These are phyloP conservation scores for Guyanaporus albipodus DNA, from an alignment of 768 basidiomycete species.

Conservation along the genomic window DNA sequence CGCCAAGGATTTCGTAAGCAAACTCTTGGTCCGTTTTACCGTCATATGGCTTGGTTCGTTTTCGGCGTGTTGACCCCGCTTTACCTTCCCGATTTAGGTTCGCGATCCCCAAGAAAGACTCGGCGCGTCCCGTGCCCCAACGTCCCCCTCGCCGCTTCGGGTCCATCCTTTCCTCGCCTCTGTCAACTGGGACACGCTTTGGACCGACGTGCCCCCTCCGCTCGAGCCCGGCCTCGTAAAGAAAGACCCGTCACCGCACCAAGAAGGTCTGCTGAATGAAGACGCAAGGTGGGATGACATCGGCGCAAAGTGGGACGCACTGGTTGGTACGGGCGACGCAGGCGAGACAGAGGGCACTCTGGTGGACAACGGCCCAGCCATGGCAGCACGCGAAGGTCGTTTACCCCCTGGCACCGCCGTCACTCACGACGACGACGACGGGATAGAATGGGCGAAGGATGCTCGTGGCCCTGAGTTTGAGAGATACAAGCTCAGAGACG, in stretches of 20 bases:
- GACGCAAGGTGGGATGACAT: conserved; percentile 48
- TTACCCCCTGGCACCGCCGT: too few species aligned
- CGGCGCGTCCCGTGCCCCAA: conserved; percentile 43
- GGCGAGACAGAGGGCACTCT: conserved; percentile 7
- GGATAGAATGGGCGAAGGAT: conserved; percentile 52
- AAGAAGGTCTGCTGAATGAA: conserved; percentile 17
- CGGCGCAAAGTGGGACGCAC: conserved; percentile 50
- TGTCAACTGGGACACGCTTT: conserved; percentile 60
- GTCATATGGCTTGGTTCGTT: not conserved
- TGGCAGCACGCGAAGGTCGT: not conserved
- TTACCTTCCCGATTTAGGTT: conserved; percentile 41
- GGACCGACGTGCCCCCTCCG: conserved; percentile 58
- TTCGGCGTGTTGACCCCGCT: not conserved
- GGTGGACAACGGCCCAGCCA: not conserved
- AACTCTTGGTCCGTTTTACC: conserved; percentile 55
- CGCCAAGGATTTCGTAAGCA: conserved; percentile 75
- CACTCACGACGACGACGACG: conserved; percentile 34
- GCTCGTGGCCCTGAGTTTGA: conserved; percentile 35
- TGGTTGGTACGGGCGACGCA: conserved; percentile 33
- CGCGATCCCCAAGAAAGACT: conserved; percentile 56
- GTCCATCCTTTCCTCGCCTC: conserved; percentile 57
- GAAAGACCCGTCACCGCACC: conserved; percentile 37
- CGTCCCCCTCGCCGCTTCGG: conserved; percentile 46
- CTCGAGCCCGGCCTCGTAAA: conserved; percentile 57
- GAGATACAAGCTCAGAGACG: conserved; percentile 18